Conservation (phyloP, 1,284 basidiomycete species). For the Mycosarcoma mackinlayi region DNA sequence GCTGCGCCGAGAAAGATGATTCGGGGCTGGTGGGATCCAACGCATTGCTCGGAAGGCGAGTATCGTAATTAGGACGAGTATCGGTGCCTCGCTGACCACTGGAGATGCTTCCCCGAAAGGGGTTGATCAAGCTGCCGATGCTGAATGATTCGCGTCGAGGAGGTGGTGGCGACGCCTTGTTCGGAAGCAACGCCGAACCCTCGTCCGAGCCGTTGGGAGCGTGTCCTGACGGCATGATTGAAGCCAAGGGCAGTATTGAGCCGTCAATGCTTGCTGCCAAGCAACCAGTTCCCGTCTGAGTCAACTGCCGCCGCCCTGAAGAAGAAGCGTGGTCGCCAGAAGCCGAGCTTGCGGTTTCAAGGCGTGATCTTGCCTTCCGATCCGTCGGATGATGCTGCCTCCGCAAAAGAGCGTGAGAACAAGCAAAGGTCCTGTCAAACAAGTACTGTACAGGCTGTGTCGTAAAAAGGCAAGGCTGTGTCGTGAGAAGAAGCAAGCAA, state of each 20-base stretch:
- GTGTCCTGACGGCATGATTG: slow-evolving; percentile 4
- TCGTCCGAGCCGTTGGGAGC: slow-evolving; percentile 14
- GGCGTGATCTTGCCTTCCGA: too few species aligned
- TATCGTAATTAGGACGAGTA: slow-evolving; percentile 20
- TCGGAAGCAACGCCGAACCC: slow-evolving; percentile 21
- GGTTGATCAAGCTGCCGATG: slow-evolving; percentile 36
- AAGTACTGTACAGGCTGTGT: too few species aligned
- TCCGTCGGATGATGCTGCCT: too few species aligned
- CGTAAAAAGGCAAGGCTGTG: too few species aligned
- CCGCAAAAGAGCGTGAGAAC: too few species aligned
- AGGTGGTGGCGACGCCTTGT: background rate
- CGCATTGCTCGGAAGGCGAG: slow-evolving; percentile 43
- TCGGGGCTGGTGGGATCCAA: slow-evolving; percentile 24
- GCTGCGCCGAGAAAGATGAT: slow-evolving; percentile 6
- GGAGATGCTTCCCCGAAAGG: slow-evolving; percentile 19
- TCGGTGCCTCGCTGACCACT: slow-evolving; percentile 1
- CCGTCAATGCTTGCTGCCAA: too few species aligned
- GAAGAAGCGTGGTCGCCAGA: too few species aligned
- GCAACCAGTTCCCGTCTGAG: too few species aligned
- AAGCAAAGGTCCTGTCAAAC: too few species aligned
- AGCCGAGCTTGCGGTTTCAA: too few species aligned
- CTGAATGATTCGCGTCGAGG: slow-evolving; percentile 31
- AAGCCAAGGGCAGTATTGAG: background rate
- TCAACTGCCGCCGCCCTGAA: too few species aligned
- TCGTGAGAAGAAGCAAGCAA: too few species aligned